Percentiles rank a stretch among this genome's conserved stretches.
These are phyloP conservation scores for Falciphora oryzae DNA, from an alignment of 2,329 filamentous ascomycete species.

Conservation along the genomic window DNA sequence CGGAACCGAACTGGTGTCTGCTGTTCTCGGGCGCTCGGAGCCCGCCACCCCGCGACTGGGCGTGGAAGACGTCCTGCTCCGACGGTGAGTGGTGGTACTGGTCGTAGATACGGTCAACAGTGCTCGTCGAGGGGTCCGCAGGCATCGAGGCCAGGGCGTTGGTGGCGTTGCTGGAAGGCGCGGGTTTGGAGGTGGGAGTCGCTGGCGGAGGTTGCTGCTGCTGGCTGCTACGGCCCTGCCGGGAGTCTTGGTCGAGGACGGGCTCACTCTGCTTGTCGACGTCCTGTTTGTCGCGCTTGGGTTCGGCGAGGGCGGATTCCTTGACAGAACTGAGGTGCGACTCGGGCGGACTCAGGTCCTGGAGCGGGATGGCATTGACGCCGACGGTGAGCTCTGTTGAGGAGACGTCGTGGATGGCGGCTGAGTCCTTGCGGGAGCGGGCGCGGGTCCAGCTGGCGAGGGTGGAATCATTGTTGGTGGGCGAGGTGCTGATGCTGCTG, in stretches of 20 bases:
- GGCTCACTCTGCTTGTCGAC: background rate
- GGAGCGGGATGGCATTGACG: constrained; percentile 6
- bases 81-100: constrained; percentile 20
- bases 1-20: background rate
- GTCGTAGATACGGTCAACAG: constrained; percentile 26
- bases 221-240: background rate
- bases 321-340: constrained; percentile 2
- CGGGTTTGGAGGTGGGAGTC: no score
- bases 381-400: background rate
- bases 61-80: constrained; percentile 2
- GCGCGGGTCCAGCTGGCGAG: constrained; percentile 1
- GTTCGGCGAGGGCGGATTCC: background rate
- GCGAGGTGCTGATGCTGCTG: constrained; percentile 4
- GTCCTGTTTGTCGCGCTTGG: background rate
- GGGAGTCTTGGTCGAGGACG: background rate
- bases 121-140: constrained; percentile 22
- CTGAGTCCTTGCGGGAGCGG: background rate
- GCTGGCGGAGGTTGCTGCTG: background rate
- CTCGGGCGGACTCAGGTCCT: background rate
- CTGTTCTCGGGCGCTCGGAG: background rate
- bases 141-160: constrained; percentile 2
- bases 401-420: background rate
- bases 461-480: background rate
- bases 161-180: background rate
- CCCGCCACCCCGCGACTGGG: background rate